These are phyloP conservation scores for Lentithecium fluviatile DNA, from an alignment of 495 filamentous ascomycete genomes.

Conservation along the genomic window DNA sequence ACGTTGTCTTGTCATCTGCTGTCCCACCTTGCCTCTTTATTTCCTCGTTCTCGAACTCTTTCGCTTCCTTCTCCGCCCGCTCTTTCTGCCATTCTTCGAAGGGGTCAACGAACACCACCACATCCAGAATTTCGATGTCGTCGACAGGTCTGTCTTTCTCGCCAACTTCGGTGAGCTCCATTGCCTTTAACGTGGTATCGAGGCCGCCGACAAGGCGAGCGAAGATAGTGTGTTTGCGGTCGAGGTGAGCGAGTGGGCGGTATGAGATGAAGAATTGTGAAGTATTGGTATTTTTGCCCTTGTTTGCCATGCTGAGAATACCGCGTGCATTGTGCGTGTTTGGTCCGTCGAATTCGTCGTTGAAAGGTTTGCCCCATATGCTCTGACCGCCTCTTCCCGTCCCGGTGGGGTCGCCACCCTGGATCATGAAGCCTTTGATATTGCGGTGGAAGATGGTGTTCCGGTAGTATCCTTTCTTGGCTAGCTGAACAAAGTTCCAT, in stretches of 20 bases:
- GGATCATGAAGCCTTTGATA: conserved; percentile 96
- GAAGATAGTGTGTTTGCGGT: conserved; percentile 96
- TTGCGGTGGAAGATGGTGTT: conserved; percentile 83
- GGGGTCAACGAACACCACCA: conserved; percentile 88
- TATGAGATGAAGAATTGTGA: conserved; percentile 51
- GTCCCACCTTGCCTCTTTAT: conserved; percentile 51
- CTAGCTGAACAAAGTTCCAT: conserved; percentile 91
- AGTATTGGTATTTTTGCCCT: conserved; percentile 95
- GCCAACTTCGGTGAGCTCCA: conserved; percentile 70
- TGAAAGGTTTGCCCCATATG: conserved; percentile 87
- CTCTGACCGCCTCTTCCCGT: conserved; percentile 84
- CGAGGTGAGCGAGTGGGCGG: conserved; percentile 47
- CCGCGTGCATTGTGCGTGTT: conserved; percentile 75
- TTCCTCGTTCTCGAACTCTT: conserved; percentile 43
- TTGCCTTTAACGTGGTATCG: conserved; percentile 62
- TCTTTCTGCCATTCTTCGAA: conserved; percentile 88
- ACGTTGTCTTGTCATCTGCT: conserved; percentile 82
- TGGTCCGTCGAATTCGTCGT: conserved; percentile 90
- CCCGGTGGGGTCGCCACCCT: conserved; percentile 91
- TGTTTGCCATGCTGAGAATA: conserved; percentile 78
- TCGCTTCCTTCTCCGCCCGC: conserved; percentile 49
- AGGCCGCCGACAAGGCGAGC: conserved; percentile 76
- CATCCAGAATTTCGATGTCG: conserved; percentile 75
- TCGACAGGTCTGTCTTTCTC: conserved; percentile 68
- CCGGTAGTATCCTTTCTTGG: conserved; percentile 87